These are phyloP conservation scores for Acacia crassicarpa DNA, from an alignment of 306 rosid species.

Conservation along the genomic window DNA sequence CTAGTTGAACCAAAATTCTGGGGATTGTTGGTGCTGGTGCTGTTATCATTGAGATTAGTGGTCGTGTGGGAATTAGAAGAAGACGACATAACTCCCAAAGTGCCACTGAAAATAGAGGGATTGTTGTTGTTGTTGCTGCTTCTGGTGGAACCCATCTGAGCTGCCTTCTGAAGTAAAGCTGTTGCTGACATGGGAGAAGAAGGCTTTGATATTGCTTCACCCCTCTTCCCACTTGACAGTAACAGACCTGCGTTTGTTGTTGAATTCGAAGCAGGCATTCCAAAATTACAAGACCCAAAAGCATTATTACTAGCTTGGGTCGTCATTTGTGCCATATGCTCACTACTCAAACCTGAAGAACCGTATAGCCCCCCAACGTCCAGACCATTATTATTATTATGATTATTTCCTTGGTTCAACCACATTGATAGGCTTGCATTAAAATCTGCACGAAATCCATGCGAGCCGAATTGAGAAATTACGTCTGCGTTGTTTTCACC, in stretches of 20 bases:
- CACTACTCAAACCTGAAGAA: conserved; percentile 44
- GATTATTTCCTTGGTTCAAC: conserved; percentile 57
- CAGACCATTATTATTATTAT: background rate
- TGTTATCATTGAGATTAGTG: conserved; percentile 10
- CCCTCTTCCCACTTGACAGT: conserved; percentile 39
- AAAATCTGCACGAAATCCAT: no score
- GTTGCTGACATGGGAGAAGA: conserved; percentile 76
- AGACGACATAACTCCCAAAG: conserved; percentile 60
- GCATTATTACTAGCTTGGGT: conserved; percentile 34
- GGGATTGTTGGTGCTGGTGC: background rate
- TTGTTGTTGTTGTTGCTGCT: conserved; percentile 10
- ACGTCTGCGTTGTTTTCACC: conserved; percentile 36
- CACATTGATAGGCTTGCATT: conserved; percentile 68
- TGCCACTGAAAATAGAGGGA: conserved; percentile 44
- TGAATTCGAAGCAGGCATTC: conserved; percentile 39
- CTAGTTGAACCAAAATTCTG: background rate
- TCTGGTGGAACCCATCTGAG: conserved; percentile 68
- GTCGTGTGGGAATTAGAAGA: conserved; percentile 42
- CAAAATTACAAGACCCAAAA: conserved; percentile 54
- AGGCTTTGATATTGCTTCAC: conserved; percentile 40
- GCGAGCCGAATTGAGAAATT: conserved; percentile 43
- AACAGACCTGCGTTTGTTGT: conserved; percentile 47
- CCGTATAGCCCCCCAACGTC: conserved; percentile 45
- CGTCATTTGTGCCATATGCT: conserved; percentile 51
- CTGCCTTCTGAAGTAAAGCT: conserved; percentile 66